These are phyloP conservation scores for Polysphondylium violaceum DNA, from an alignment of 78 protist species.

Conservation along the genomic window DNA sequence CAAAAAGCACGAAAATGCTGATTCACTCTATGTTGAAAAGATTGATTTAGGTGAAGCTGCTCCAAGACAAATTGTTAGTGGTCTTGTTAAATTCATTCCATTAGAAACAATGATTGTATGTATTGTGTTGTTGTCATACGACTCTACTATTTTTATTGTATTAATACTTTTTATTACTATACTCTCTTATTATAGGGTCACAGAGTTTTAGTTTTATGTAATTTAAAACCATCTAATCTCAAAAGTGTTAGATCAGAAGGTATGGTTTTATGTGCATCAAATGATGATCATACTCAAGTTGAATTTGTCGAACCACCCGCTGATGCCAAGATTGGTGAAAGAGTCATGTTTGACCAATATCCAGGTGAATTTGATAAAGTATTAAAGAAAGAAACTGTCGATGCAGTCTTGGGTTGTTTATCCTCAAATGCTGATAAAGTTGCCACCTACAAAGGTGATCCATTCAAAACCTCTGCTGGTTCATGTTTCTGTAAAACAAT, in stretches of 20 bases:
- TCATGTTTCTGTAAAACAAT: constrained; percentile 54
- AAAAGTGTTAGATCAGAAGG: constrained; percentile 86
- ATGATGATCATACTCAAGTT: constrained; percentile 52
- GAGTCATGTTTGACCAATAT: constrained; percentile 61
- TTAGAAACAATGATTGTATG: constrained; percentile 62
- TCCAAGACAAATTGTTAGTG: constrained; percentile 87
- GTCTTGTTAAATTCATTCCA: constrained; percentile 84
- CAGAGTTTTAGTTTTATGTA: constrained; percentile 88
- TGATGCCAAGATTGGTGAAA: constrained; percentile 74
- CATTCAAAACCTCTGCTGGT: constrained; percentile 76
- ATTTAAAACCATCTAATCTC: constrained; percentile 84
- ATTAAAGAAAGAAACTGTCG: constrained; percentile 66
- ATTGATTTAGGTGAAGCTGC: constrained; percentile 90
- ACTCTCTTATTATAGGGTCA: constrained; percentile 23
- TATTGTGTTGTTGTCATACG: not conserved
- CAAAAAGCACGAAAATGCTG: constrained; percentile 84
- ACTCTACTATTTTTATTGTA: not conserved
- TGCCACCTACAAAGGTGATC: constrained; percentile 79
- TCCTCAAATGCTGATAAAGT: constrained; percentile 43
- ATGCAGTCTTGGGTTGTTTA: constrained; percentile 24
- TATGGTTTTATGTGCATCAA: constrained; percentile 90
- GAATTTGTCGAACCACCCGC: constrained; percentile 81
- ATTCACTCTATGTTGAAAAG: constrained; percentile 89
- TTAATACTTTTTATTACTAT: not conserved
- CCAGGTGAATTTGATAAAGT: constrained; percentile 83